These are phyloP conservation scores for Monilinia fructicola DNA, from an alignment of 2,329 filamentous ascomycete genomes.

Conservation along the genomic window DNA sequence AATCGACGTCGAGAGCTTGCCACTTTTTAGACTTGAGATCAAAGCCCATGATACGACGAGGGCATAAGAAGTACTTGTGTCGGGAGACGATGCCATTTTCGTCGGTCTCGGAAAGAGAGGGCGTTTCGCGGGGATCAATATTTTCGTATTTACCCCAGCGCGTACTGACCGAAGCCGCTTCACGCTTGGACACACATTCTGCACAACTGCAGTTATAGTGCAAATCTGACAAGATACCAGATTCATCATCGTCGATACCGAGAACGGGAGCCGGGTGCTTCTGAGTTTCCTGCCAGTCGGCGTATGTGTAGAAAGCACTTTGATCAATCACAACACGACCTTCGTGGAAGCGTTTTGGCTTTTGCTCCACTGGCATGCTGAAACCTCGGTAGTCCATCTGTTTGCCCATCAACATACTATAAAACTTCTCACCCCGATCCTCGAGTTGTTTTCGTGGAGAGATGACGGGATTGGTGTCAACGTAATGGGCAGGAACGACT, in stretches of 20 bases:
- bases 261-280: slow-evolving; percentile 29
- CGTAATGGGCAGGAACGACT: slow-evolving; percentile 34
- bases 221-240: slow-evolving; percentile 29
- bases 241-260: slow-evolving; percentile 31
- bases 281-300: slow-evolving; percentile 30
- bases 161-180: slow-evolving; percentile 29
- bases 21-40: slow-evolving; percentile 34
- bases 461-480: slow-evolving; percentile 26
- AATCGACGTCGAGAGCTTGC: slow-evolving; percentile 32
- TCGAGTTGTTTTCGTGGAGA: slow-evolving; percentile 30
- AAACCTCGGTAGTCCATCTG: slow-evolving; percentile 35
- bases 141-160: slow-evolving; percentile 32
- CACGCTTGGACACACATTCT: slow-evolving; percentile 28
- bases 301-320: slow-evolving; percentile 31
- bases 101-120: slow-evolving; percentile 21
- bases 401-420: slow-evolving; percentile 31
- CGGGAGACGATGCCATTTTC: slow-evolving; percentile 19
- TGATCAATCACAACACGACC: slow-evolving; percentile 32
- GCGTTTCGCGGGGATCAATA: slow-evolving; percentile 29
- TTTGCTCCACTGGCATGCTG: slow-evolving; percentile 30
- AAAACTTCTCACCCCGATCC: slow-evolving; percentile 33
- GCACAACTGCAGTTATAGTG: slow-evolving; percentile 31
- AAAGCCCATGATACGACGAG: slow-evolving; percentile 32
- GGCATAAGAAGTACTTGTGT: slow-evolving; percentile 32
- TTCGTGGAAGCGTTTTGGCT: slow-evolving; percentile 32